These are phyloP conservation scores for Collybiopsis confluens DNA, from an alignment of 768 basidiomycete genomes.

Conservation along the genomic window DNA sequence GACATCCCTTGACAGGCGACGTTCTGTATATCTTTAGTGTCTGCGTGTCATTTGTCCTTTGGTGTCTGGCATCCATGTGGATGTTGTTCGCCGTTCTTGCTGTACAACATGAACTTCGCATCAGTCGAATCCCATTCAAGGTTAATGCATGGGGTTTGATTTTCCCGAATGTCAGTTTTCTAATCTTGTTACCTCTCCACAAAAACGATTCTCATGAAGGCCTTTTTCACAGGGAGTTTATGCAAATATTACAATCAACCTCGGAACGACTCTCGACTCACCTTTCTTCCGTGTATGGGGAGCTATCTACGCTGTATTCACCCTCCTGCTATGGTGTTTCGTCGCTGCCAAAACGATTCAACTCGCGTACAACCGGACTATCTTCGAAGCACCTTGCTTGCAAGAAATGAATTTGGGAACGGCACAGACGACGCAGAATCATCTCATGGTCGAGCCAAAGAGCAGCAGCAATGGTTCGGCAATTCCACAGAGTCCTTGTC, in stretches of 20 bases:
- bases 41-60: conserved; percentile 48
- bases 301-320: conserved; percentile 45
- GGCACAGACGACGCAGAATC: conserved; percentile 17
- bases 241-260: conserved; percentile 55
- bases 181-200: not conserved
- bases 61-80: conserved; percentile 65
- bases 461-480: not conserved
- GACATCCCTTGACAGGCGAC: conserved; percentile 27
- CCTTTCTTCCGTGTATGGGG: conserved; percentile 55
- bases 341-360: conserved; percentile 40
- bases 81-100: conserved; percentile 51
- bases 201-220: not conserved
- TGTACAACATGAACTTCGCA: conserved; percentile 37
- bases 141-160: conserved; percentile 65
- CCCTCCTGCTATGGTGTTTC: conserved; percentile 48
- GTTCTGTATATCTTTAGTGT: conserved; percentile 43
- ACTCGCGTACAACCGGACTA: conserved; percentile 27
- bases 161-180: conserved; percentile 58
- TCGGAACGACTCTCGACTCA: conserved; percentile 48
- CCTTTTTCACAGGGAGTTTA: conserved; percentile 49
- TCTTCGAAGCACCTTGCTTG: conserved; percentile 40
- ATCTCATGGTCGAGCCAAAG: conserved; percentile 15
- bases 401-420: conserved; percentile 25
- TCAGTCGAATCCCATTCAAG: conserved; percentile 43
- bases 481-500: too few relatives aligned